These are phyloP conservation scores for Thermoascus crustaceus DNA, from an alignment of 2,329 filamentous ascomycete genomes.

Conservation along the genomic window DNA sequence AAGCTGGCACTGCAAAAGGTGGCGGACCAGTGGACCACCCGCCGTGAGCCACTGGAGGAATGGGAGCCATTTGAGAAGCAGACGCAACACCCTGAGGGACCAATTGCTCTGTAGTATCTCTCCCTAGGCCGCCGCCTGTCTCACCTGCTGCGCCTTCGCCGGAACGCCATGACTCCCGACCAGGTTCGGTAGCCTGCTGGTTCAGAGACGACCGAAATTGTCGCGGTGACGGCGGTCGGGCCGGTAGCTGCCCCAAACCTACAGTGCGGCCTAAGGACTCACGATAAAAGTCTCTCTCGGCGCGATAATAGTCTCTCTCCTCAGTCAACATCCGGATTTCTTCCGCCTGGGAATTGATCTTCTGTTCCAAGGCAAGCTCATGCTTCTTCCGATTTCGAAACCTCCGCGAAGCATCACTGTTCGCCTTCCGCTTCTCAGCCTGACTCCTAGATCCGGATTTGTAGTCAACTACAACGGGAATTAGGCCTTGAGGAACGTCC, in stretches of 20 bases:
- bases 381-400: constrained; percentile 36
- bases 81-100: neutral
- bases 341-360: constrained; percentile 25
- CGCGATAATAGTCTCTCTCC: constrained; percentile 32
- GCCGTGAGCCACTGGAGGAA: neutral
- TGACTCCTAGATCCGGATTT: constrained; percentile 36
- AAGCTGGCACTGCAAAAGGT: constrained; percentile 8
- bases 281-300: constrained; percentile 34
- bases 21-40: constrained; percentile 9
- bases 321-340: constrained; percentile 25
- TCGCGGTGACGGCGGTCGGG: constrained; percentile 25
- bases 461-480: constrained; percentile 31
- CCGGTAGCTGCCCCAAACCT: constrained; percentile 18
- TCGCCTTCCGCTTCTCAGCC: constrained; percentile 35
- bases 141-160: neutral
- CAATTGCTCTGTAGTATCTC: neutral
- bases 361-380: constrained; percentile 32
- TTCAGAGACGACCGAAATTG: constrained; percentile 6
- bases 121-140: neutral
- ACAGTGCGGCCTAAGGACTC: constrained; percentile 22
- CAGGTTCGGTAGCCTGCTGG: constrained; percentile 7
- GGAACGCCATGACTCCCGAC: constrained; percentile 2
- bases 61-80: constrained; percentile 1
- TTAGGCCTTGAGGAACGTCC: constrained; percentile 19
- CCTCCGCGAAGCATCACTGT: constrained; percentile 34